Percentiles rank a stretch among this genome's conserved stretches.
These are phyloP conservation scores for Lodderomyces pseudojiufengensis DNA, from an alignment of 1,139 yeast species.

Conservation along the genomic window DNA sequence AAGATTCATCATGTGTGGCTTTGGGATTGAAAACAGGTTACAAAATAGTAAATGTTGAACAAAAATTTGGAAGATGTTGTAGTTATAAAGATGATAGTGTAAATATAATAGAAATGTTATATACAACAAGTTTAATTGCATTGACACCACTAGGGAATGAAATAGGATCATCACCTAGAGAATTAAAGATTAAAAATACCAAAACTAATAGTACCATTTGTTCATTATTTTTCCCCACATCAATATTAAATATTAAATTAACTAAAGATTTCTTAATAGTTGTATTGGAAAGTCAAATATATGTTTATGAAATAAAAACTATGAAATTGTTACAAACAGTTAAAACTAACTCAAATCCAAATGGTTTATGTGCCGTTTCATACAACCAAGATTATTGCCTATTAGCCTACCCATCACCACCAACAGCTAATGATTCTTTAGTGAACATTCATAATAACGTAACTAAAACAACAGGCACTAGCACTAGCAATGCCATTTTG, in stretches of 20 bases:
- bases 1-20: slow-evolving; percentile 84
- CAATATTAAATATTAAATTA: slow-evolving; percentile 73
- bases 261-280: slow-evolving; percentile 74
- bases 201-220: slow-evolving; percentile 70
- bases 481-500: slow-evolving; percentile 44
- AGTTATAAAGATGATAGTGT: slow-evolving; percentile 50
- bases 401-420: slow-evolving; percentile 88
- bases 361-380: slow-evolving; percentile 62
- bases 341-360: slow-evolving; percentile 72
- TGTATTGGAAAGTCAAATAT: slow-evolving; percentile 77
- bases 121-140: slow-evolving; percentile 82
- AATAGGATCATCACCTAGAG: slow-evolving; percentile 74
- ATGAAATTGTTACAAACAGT: slow-evolving; percentile 88
- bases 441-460: slow-evolving; percentile 1
- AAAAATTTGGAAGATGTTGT: slow-evolving; percentile 72
- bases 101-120: slow-evolving; percentile 85
- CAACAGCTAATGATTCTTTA: slow-evolving; percentile 41
- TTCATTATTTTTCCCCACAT: slow-evolving; percentile 84
- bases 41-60: slow-evolving; percentile 82
- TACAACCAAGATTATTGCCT: slow-evolving; percentile 60
- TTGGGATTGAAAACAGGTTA: slow-evolving; percentile 78
- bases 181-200: slow-evolving; percentile 77
- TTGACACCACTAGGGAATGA: slow-evolving; percentile 87
- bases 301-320: slow-evolving; percentile 81
- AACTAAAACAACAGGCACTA: slow-evolving; percentile 40